A percentile compares a stretch with the other conserved stretches of the same genome.
Conservation (phyloP, 2,329 filamentous ascomycete species). For the Drechslerella coelobrocha region DNA sequence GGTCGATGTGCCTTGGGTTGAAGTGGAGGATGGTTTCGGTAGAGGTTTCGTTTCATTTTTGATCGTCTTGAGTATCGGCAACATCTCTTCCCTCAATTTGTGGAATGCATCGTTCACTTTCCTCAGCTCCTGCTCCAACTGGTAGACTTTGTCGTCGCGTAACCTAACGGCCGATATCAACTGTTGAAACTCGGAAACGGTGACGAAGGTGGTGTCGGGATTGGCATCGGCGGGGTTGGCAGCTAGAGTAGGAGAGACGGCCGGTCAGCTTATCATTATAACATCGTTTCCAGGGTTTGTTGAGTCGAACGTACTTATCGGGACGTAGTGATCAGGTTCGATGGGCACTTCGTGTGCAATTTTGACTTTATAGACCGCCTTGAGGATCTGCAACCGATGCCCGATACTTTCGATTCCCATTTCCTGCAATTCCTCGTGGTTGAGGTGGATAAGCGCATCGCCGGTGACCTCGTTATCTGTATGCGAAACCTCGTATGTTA, state of each 20-base stretch:
- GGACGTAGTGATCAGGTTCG: slow-evolving; percentile 91
- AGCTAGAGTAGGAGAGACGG: slow-evolving; percentile 64
- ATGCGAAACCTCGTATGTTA: slow-evolving; percentile 9
- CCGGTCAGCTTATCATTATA: slow-evolving; percentile 21
- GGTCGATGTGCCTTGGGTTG: slow-evolving; percentile 24
- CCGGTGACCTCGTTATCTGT: slow-evolving; percentile 93
- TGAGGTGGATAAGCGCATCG: slow-evolving; percentile 84
- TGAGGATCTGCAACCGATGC: slow-evolving; percentile 91
- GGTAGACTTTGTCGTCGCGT: slow-evolving; percentile 85
- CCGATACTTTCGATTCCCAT: slow-evolving; percentile 93
- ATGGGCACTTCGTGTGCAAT: slow-evolving; percentile 89
- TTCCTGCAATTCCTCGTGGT: slow-evolving; percentile 91
- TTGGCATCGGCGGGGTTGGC: slow-evolving; percentile 81
- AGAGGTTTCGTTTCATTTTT: slow-evolving; percentile 92
- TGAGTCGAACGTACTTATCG: slow-evolving; percentile 72
- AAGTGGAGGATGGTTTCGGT: slow-evolving; percentile 61
- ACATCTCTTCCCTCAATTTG: slow-evolving; percentile 84
- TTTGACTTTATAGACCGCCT: slow-evolving; percentile 95
- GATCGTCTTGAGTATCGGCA: slow-evolving; percentile 85
- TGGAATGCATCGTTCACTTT: slow-evolving; percentile 87
- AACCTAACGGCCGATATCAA: slow-evolving; percentile 87
- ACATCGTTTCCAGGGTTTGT: background rate
- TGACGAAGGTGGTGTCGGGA: slow-evolving; percentile 49
- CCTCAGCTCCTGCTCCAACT: slow-evolving; percentile 81
- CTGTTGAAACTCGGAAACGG: slow-evolving; percentile 77